phyloP scores from a whole-genome alignment of 768 basidiomycete species.

The Mycena metata region DNA sequence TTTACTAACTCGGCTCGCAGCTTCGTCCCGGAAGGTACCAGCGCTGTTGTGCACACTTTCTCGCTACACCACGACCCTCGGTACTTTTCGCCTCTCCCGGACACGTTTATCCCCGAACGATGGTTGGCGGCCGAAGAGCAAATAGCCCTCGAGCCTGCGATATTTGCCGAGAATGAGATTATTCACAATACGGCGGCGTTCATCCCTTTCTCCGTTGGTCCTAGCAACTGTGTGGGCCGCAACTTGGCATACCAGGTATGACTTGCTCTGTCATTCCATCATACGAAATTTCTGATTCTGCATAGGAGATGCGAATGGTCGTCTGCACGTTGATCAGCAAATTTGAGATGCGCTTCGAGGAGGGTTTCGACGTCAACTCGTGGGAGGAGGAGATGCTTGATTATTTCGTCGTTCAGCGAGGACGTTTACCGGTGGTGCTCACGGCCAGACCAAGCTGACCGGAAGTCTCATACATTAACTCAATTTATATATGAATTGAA shows the following conservation, averaged over 20 bases:
- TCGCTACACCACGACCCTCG: conserved; percentile 54
- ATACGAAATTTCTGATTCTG: background rate
- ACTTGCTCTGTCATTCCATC: background rate
- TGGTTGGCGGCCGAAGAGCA: conserved; percentile 48
- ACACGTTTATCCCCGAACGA: conserved; percentile 55
- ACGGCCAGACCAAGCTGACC: conserved; percentile 5
- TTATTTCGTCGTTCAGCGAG: conserved; percentile 49
- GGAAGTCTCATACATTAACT: too few relatives aligned
- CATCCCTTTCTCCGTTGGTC: conserved; percentile 59
- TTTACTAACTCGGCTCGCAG: conserved; percentile 38
- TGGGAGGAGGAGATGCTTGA: conserved; percentile 49
- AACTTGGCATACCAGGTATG: conserved; percentile 46
- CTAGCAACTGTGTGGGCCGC: conserved; percentile 64
- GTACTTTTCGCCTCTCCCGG: conserved; percentile 55
- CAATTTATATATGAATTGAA: too few relatives aligned
- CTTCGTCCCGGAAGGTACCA: conserved; percentile 57
- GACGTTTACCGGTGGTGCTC: conserved; percentile 44
- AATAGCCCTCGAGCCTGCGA: conserved; percentile 35
- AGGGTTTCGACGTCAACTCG: conserved; percentile 39
- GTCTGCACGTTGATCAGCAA: conserved; percentile 45
- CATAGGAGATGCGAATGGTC: conserved; percentile 51
- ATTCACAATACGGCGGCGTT: conserved; percentile 47
- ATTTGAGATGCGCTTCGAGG: conserved; percentile 49
- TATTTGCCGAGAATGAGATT: conserved; percentile 34
- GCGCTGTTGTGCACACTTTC: conserved; percentile 52